phyloP scores from a whole-genome alignment of 441 rosid genomes.

The Erodium texanum region DNA sequence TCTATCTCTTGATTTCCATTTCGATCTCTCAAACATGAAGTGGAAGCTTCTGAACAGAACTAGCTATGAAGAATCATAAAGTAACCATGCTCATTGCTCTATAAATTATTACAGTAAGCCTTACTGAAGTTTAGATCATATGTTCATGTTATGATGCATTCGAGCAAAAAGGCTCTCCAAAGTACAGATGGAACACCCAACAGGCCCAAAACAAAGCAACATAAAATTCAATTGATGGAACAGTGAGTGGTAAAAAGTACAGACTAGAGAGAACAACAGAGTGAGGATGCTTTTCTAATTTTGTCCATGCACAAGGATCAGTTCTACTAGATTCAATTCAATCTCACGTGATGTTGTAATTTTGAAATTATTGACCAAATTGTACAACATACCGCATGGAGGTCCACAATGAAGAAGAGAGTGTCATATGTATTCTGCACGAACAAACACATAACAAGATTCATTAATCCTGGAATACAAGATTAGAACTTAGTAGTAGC shows the following conservation, averaged over 20 bases:
- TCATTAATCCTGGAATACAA: constrained; percentile 3
- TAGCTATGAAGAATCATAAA: too few relatives aligned
- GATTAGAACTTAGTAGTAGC: neutral
- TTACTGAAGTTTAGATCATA: too few relatives aligned
- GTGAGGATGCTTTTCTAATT: neutral
- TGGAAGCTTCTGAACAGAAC: too few relatives aligned
- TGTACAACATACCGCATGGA: constrained; percentile 61
- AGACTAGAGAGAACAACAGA: neutral
- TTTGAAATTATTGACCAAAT: constrained; percentile 6
- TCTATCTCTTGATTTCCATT: too few relatives aligned
- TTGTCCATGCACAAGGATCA: neutral
- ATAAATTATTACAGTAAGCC: too few relatives aligned
- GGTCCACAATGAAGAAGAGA: constrained; percentile 78
- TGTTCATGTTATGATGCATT: too few relatives aligned
- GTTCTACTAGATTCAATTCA: neutral
- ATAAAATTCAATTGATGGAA: too few relatives aligned
- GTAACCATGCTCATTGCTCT: too few relatives aligned
- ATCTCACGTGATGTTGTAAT: neutral
- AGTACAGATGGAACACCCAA: too few relatives aligned
- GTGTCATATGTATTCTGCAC: constrained; percentile 77
- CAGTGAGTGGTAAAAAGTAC: neutral
- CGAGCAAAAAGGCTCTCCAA: too few relatives aligned
- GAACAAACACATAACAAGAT: constrained; percentile 12
- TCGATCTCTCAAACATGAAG: too few relatives aligned
- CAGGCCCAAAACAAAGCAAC: too few relatives aligned